These are phyloP conservation scores for Epithele typhae DNA, from an alignment of 768 basidiomycete species.

Conservation along the genomic window DNA sequence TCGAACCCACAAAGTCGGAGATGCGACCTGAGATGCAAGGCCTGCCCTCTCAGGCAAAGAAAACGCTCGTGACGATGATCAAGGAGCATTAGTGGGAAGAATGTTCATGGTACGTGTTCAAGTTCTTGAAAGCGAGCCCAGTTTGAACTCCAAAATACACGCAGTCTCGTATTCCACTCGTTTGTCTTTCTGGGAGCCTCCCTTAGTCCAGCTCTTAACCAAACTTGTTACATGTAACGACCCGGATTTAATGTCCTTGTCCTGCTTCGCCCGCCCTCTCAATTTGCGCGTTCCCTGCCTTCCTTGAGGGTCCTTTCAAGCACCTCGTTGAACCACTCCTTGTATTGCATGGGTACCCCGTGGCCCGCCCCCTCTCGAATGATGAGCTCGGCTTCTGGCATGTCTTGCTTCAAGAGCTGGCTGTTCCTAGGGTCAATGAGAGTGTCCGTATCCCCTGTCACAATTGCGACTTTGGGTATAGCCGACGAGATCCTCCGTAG, in stretches of 20 bases:
- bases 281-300: constrained; percentile 29
- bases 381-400: constrained; percentile 51
- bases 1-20: constrained; percentile 40
- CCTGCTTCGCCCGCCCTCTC: neutral
- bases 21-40: constrained; percentile 35
- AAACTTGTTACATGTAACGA: neutral
- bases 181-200: too few relatives aligned
- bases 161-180: too few relatives aligned
- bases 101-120: too few relatives aligned
- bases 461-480: constrained; percentile 61
- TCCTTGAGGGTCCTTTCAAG: constrained; percentile 55
- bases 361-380: constrained; percentile 66
- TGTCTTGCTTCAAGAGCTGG: constrained; percentile 44
- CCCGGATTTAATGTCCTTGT: neutral
- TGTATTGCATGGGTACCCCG: constrained; percentile 48
- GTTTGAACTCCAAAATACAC: too few relatives aligned
- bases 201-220: too few relatives aligned
- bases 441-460: constrained; percentile 67
- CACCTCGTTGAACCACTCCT: constrained; percentile 47
- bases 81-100: constrained; percentile 30
- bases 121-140: too few relatives aligned
- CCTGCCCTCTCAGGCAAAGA: constrained; percentile 33
- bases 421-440: constrained; percentile 53
- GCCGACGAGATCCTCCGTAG: constrained; percentile 35
- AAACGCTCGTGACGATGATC: constrained; percentile 35